phyloP scores from a whole-genome alignment of 2,329 filamentous ascomycete species.

The Pyrenophora teres region DNA sequence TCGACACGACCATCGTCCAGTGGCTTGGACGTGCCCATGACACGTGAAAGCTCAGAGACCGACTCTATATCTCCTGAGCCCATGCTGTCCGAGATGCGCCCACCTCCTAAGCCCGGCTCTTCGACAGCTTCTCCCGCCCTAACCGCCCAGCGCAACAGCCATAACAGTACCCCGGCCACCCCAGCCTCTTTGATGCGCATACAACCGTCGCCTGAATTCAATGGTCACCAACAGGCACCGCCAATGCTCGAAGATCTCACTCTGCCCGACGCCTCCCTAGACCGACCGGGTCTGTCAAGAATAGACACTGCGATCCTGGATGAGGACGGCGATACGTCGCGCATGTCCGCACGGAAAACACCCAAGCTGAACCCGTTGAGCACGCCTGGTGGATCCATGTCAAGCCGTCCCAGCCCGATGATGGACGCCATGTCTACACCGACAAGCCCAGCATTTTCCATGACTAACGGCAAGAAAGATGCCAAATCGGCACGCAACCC shows the following conservation, averaged over 20 bases:
- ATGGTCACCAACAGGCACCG: slow-evolving; percentile 25
- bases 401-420: slow-evolving; percentile 54
- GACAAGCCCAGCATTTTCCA: slow-evolving; percentile 46
- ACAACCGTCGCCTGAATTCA: slow-evolving; percentile 45
- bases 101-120: slow-evolving; percentile 68
- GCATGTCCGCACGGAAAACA: slow-evolving; percentile 68
- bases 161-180: slow-evolving; percentile 61
- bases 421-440: slow-evolving; percentile 59
- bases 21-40: slow-evolving; percentile 31
- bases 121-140: slow-evolving; percentile 71
- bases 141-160: slow-evolving; percentile 50
- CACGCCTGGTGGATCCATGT: slow-evolving; percentile 47
- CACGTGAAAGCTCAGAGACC: slow-evolving; percentile 50
- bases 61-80: slow-evolving; percentile 59
- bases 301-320: slow-evolving; percentile 57
- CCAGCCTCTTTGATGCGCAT: slow-evolving; percentile 81
- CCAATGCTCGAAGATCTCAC: slow-evolving; percentile 63
- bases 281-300: slow-evolving; percentile 54
- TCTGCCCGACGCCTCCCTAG: slow-evolving; percentile 70
- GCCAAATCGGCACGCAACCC: slow-evolving; percentile 34
- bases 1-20: slow-evolving; percentile 28
- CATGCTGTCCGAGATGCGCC: slow-evolving; percentile 56
- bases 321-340: slow-evolving; percentile 60
- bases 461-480: slow-evolving; percentile 38
- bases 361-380: slow-evolving; percentile 66